Conservation (phyloP, 225 moss, liverwort and hornwort genomes). For the Neckera pumila region DNA sequence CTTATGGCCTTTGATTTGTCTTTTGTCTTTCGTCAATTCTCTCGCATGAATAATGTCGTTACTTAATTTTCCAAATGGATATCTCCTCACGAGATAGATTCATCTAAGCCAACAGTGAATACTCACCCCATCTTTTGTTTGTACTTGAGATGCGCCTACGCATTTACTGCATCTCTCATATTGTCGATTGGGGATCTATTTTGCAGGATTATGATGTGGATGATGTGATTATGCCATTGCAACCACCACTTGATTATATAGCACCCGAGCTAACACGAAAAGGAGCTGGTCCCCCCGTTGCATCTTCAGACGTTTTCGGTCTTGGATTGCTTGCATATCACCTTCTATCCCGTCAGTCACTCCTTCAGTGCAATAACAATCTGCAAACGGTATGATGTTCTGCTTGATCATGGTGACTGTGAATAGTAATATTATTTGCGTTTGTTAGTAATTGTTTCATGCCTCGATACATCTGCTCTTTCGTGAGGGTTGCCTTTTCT, state of each 20-base stretch:
- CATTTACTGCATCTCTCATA: background rate
- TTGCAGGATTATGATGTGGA: conserved; percentile 95
- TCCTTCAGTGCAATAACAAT: conserved; percentile 88
- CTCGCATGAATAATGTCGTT: background rate
- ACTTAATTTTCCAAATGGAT: background rate
- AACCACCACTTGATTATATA: conserved; percentile 79
- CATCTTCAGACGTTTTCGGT: conserved; percentile 84
- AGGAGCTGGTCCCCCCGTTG: conserved; percentile 35
- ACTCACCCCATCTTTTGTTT: background rate
- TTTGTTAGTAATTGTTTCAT: background rate
- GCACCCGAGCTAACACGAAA: conserved; percentile 92
- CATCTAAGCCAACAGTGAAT: background rate
- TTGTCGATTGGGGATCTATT: background rate
- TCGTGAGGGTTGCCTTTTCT: background rate
- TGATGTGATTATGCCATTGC: conserved; percentile 84
- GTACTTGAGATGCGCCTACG: background rate
- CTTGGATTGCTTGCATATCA: conserved; percentile 83
- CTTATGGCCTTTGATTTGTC: background rate
- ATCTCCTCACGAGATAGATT: background rate
- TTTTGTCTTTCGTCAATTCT: background rate
- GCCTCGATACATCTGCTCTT: background rate
- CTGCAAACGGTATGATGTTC: conserved; percentile 76
- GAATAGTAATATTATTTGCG: background rate
- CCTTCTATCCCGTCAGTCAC: conserved; percentile 62
- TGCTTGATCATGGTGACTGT: background rate